Percentiles rank a stretch among this genome's conserved stretches.
Evolutionary conservation across 345 rosid genomes (phyloP).

Genomic region (Mercurialis annua): DNA sequence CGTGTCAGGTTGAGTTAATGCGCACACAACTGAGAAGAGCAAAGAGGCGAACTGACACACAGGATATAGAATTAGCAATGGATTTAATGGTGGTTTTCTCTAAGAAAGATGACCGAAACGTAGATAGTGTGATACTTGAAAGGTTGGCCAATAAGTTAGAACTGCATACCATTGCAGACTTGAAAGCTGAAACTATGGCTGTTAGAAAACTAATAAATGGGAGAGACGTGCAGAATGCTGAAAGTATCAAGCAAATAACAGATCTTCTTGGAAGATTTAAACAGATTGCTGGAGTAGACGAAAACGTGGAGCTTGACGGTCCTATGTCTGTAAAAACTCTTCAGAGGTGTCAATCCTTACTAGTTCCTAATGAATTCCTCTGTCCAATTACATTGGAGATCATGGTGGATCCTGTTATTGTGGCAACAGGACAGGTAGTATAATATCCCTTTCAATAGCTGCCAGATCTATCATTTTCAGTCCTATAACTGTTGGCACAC

Average conservation of each 20-base stretch:
- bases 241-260: slow-evolving; percentile 35
- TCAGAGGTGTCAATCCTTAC: slow-evolving; percentile 34
- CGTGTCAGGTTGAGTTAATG: slow-evolving; percentile 52
- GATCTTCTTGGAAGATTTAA: slow-evolving; percentile 48
- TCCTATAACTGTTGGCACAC: neutral
- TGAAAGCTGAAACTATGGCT: slow-evolving; percentile 45
- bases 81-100: slow-evolving; percentile 61
- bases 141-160: slow-evolving; percentile 58
- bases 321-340: slow-evolving; percentile 31
- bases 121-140: slow-evolving; percentile 50
- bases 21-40: slow-evolving; percentile 52
- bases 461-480: too few species aligned
- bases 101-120: slow-evolving; percentile 42
- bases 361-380: slow-evolving; percentile 51
- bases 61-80: slow-evolving; percentile 63
- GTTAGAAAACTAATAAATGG: slow-evolving; percentile 36
- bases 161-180: slow-evolving; percentile 43
- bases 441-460: slow-evolving; percentile 4
- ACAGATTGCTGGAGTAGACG: slow-evolving; percentile 44
- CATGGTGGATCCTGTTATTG: slow-evolving; percentile 65
- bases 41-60: slow-evolving; percentile 50
- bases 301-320: slow-evolving; percentile 31
- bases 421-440: slow-evolving; percentile 67
- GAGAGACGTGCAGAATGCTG: slow-evolving; percentile 37
- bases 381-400: slow-evolving; percentile 58